These are phyloP conservation scores for Oryza rufipogon DNA, from an alignment of 176 grass and related monocot species.

Conservation along the genomic window DNA sequence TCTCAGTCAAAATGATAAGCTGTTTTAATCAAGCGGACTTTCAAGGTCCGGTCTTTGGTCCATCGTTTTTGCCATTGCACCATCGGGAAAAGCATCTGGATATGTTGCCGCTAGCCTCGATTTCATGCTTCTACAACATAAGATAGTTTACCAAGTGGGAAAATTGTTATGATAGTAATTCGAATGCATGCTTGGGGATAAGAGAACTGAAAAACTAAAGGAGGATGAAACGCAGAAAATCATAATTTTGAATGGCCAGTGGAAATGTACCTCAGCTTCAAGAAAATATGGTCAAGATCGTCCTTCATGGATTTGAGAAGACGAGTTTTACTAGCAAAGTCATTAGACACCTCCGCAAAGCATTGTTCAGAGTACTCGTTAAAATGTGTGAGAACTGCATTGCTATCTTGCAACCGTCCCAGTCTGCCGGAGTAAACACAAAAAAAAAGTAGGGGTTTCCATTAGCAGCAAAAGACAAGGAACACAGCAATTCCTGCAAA, in stretches of 20 bases:
- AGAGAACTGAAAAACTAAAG: conserved; percentile 34
- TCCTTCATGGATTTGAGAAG: conserved; percentile 85
- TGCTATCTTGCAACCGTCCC: conserved; percentile 85
- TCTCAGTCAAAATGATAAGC: background rate
- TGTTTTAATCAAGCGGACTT: conserved; percentile 48
- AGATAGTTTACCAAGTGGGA: background rate
- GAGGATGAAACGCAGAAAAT: background rate
- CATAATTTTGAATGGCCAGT: background rate
- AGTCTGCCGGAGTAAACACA: conserved; percentile 49
- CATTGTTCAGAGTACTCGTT: conserved; percentile 89
- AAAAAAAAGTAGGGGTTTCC: conserved; percentile 11
- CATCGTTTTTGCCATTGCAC: conserved; percentile 43
- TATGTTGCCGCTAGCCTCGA: conserved; percentile 71
- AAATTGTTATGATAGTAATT: conserved; percentile 8
- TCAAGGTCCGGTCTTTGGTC: conserved; percentile 97
- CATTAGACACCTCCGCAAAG: conserved; percentile 73
- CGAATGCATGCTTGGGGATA: background rate
- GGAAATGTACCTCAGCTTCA: conserved; percentile 59
- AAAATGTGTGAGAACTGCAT: conserved; percentile 86
- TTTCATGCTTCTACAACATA: conserved; percentile 70
- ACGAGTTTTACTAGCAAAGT: conserved; percentile 71
- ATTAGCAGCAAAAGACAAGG: background rate
- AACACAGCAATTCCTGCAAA: background rate
- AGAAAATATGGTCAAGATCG: conserved; percentile 90
- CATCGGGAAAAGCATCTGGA: conserved; percentile 94